Base-by-base conservation (phyloP, 2,329 filamentous ascomycete species). In the Aureobasidium melanogenum region DNA sequence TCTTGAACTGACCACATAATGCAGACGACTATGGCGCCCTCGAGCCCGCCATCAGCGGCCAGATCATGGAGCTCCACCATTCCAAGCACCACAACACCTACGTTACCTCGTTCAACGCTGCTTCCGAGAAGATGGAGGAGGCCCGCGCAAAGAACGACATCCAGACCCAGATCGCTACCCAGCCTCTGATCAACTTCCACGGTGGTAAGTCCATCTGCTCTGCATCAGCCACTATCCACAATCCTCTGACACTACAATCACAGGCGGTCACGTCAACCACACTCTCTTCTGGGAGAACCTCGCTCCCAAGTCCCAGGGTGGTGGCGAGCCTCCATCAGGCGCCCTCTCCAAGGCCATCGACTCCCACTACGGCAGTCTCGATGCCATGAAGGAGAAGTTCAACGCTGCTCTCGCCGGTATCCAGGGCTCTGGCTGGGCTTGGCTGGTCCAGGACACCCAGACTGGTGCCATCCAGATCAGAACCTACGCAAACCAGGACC, bases 31-130 rank as follows among this genome's bases (percentile, higher is more conserved):
- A 97, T 76, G 90, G 88, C 73, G 94, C 92, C 57, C 91, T 99
- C 70, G 94, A 99, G 80, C 84, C 84, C 67, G 76, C 82, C 72
- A 83, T 96, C 79, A 92, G 88, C 52, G 88, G 88, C 74, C 85
- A 94, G 78, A 96, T 96, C 80, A 96, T 96, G 92, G 89, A 96
- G 80, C 84, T 96, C 48, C 92, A 96, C 82, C 89, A 96, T 84
- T 87, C 84, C 79, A 93, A 91, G 78, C 91, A 96, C 82, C 92
- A 96, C 81, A 86, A 93, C 77, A 92, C 91, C 71, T 96, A 96
- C 75, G 90, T 96, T 69, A 94, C 86, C 76, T 88, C 87, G 74
- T 89, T 89, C 80, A 96, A 96, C 80, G 82, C 86, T 64, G 87
- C 89, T 62, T 79, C 85, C 67, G 86, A 91, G 76, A 85, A 92